Conservation (phyloP, 2,329 filamentous ascomycete species). For the Epicoccum nigrum region DNA sequence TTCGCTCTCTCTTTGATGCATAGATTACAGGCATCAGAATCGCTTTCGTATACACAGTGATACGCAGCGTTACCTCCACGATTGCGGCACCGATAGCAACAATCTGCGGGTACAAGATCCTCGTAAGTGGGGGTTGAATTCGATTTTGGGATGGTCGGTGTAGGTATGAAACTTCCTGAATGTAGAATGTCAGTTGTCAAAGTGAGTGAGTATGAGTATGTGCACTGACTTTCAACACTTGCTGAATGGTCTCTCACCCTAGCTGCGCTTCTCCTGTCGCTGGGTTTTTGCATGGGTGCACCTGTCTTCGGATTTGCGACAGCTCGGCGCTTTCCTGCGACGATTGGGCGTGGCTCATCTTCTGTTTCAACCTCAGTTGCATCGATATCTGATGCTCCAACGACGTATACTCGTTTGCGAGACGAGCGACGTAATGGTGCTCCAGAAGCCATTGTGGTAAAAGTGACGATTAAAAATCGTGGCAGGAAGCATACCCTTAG, state of each 20-base stretch:
- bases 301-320: neutral
- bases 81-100: slow-evolving; percentile 20
- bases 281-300: neutral
- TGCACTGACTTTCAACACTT: neutral
- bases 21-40: slow-evolving; percentile 11
- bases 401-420: neutral
- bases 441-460: neutral
- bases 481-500: neutral
- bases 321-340: neutral
- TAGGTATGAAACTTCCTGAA: too few relatives aligned
- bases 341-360: neutral
- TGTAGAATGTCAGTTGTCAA: neutral
- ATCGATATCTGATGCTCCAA: neutral
- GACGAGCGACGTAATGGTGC: neutral
- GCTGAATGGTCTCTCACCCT: neutral
- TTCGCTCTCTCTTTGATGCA: slow-evolving; percentile 13
- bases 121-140: neutral
- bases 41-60: slow-evolving; percentile 16
- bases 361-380: neutral
- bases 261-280: neutral
- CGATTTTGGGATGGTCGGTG: neutral
- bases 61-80: slow-evolving; percentile 26
- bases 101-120: slow-evolving; percentile 14
- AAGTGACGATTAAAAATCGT: neutral
- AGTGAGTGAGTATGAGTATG: too few relatives aligned